Conservation (phyloP, 345 rosid species). For the Gossypium bickii region DNA sequence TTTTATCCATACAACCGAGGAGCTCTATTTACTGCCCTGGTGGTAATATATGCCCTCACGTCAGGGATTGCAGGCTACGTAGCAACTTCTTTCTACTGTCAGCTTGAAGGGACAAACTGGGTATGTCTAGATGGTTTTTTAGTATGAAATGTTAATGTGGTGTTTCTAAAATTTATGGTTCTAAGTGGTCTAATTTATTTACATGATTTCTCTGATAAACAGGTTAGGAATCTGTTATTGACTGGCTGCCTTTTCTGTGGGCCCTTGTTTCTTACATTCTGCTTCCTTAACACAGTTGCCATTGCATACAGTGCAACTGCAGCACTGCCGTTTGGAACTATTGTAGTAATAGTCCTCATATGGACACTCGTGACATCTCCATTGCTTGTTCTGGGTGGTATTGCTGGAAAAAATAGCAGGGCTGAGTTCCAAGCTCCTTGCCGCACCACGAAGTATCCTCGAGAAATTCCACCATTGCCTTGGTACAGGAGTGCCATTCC, state of each 20-base stretch:
- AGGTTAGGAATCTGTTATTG: slow-evolving; percentile 78
- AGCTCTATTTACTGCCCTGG: slow-evolving; percentile 84
- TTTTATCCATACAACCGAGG: slow-evolving; percentile 93
- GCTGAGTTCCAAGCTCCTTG: slow-evolving; percentile 91
- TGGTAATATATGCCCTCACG: slow-evolving; percentile 80
- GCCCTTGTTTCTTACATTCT: slow-evolving; percentile 77
- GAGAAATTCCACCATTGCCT: slow-evolving; percentile 77
- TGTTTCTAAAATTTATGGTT: neutral
- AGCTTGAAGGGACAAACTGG: slow-evolving; percentile 90
- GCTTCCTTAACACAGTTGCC: slow-evolving; percentile 88
- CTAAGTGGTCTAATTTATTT: neutral
- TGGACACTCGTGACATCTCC: slow-evolving; percentile 87
- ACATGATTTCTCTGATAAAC: slow-evolving; percentile 11
- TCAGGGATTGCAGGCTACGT: slow-evolving; percentile 87
- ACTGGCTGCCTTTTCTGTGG: slow-evolving; percentile 92
- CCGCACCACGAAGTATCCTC: slow-evolving; percentile 80
- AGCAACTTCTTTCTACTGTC: slow-evolving; percentile 80
- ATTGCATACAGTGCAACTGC: slow-evolving; percentile 82
- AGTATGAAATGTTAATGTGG: neutral
- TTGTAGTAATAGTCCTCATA: slow-evolving; percentile 75
- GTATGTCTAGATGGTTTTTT: slow-evolving; percentile 28
- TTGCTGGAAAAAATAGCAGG: slow-evolving; percentile 89
- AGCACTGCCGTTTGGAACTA: slow-evolving; percentile 81
- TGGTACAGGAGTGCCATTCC: slow-evolving; percentile 84
- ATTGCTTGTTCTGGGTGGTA: slow-evolving; percentile 83